A percentile compares a stretch with the other conserved stretches of the same genome.
Evolutionary conservation across 1,139 yeast genomes (phyloP).

Genomic region (Kodamaea sp.): DNA sequence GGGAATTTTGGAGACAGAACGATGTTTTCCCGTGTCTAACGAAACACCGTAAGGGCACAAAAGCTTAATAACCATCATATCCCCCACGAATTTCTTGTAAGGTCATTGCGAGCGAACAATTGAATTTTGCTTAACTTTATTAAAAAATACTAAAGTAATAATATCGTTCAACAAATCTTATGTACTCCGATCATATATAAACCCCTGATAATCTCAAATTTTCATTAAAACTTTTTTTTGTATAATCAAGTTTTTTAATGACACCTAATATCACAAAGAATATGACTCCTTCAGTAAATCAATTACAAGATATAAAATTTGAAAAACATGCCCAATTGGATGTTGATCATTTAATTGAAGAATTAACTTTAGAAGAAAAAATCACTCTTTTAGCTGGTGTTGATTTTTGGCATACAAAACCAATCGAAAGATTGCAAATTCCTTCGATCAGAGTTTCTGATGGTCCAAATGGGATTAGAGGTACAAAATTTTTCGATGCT

Average conservation of each 20-base stretch:
- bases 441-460: constrained; percentile 30
- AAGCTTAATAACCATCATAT: no score
- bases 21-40: no score
- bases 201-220: no score
- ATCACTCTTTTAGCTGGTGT: constrained; percentile 18
- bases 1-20: no score
- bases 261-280: neutral
- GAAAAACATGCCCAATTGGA: constrained; percentile 9
- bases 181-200: no score
- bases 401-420: constrained; percentile 23
- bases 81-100: no score
- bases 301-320: constrained; percentile 4
- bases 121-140: no score
- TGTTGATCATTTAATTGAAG: constrained; percentile 14
- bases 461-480: constrained; percentile 56
- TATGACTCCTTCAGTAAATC: neutral
- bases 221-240: no score
- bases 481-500: constrained; percentile 45
- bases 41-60: no score
- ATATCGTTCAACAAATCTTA: no score
- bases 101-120: no score
- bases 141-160: no score
- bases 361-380: constrained; percentile 20
- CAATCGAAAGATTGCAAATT: constrained; percentile 16
- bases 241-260: neutral